Conservation (phyloP, 2,329 filamentous ascomycete genomes). For the Bretziella fagacearum region DNA sequence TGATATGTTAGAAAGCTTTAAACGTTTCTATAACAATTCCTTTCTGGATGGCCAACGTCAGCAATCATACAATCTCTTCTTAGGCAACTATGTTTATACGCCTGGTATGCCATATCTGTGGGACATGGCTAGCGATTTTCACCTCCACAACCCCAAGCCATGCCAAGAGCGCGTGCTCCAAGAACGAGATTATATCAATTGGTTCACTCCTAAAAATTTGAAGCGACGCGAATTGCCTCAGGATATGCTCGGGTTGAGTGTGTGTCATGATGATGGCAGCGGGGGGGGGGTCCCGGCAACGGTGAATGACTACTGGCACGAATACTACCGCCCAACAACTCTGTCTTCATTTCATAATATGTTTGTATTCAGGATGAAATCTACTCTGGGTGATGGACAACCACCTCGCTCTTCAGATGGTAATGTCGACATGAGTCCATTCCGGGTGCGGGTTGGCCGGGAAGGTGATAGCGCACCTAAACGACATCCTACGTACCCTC, state of each 20-base stretch:
- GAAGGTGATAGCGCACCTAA: constrained; percentile 36
- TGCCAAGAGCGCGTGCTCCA: constrained; percentile 45
- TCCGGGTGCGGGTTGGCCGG: constrained; percentile 54
- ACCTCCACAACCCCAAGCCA: constrained; percentile 80
- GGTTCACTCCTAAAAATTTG: constrained; percentile 65
- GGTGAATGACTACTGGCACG: constrained; percentile 92
- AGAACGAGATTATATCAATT: constrained; percentile 61
- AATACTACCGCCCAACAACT: constrained; percentile 82
- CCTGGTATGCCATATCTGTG: constrained; percentile 89
- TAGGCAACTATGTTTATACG: constrained; percentile 84
- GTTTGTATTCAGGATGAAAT: constrained; percentile 84
- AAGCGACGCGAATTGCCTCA: constrained; percentile 40
- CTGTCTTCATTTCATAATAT: constrained; percentile 84
- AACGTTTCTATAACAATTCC: constrained; percentile 96
- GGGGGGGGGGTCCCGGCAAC: constrained; percentile 22
- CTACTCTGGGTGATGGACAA: constrained; percentile 55
- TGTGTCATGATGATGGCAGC: neutral
- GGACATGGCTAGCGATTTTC: constrained; percentile 90
- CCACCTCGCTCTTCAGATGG: constrained; percentile 43
- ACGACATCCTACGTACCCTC: constrained; percentile 28
- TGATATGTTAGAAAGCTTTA: constrained; percentile 99
- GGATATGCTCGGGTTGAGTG: neutral
- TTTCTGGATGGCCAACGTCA: constrained; percentile 96
- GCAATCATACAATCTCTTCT: constrained; percentile 92
- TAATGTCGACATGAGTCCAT: constrained; percentile 73